Percentiles rank a stretch among this genome's conserved stretches.
phyloP scores from a whole-genome alignment of 768 basidiomycete species.

The Pulveroboletus ravenelii region DNA sequence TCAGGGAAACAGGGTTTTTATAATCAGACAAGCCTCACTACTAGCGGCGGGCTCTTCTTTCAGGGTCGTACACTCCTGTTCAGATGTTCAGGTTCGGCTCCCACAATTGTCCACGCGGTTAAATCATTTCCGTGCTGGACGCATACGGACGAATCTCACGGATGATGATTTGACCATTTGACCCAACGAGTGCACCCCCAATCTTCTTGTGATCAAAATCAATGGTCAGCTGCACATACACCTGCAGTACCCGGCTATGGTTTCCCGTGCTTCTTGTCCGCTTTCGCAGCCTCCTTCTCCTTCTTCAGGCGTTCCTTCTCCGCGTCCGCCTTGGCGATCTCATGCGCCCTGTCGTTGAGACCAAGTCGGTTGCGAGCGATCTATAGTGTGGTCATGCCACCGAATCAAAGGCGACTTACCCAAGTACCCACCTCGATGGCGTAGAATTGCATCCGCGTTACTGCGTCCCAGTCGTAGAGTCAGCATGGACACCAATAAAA shows the following conservation, averaged over 20 bases:
- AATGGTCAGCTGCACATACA: not conserved
- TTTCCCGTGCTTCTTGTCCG: conserved; percentile 31
- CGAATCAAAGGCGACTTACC: conserved; percentile 4
- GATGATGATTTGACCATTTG: no score
- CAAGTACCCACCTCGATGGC: conserved; percentile 68
- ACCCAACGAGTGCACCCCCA: not conserved
- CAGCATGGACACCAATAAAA: conserved; percentile 4
- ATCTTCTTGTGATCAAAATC: not conserved
- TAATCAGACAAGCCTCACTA: no score
- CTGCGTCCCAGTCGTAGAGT: conserved; percentile 10
- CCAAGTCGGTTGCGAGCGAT: conserved; percentile 90
- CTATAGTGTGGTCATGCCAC: conserved; percentile 34
- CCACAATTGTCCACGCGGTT: conserved; percentile 9
- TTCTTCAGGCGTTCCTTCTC: conserved; percentile 53
- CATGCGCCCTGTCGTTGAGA: conserved; percentile 83
- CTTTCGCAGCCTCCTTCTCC: conserved; percentile 50
- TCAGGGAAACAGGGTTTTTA: not conserved
- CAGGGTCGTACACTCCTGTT: conserved; percentile 4
- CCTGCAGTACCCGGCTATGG: conserved; percentile 17
- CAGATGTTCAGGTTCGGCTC: conserved; percentile 7
- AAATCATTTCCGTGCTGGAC: conserved; percentile 13
- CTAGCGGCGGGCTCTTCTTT: not conserved
- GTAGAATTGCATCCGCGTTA: conserved; percentile 63
- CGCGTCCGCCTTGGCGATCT: conserved; percentile 68
- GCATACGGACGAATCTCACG: not conserved